Base-by-base conservation (phyloP, 352 stramenopile genomes). In the Pythium brassicae region DNA sequence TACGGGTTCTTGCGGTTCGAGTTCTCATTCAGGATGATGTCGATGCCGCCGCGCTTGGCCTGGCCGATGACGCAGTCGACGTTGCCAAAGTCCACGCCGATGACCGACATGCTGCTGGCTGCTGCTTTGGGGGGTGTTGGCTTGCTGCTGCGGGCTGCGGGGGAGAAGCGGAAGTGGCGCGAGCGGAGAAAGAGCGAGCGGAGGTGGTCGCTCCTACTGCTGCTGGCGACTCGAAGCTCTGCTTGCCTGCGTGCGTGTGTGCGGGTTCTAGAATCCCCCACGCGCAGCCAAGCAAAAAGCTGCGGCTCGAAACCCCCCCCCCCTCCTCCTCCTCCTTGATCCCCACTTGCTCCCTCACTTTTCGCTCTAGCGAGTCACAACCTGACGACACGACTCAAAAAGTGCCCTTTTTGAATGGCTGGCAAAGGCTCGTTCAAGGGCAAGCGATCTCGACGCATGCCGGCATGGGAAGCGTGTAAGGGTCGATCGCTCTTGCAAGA, bases 1-100 rank as follows among this genome's bases (percentile, higher is more conserved):
- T 78, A 91, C 78, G 96, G 94, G 74, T 99, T 99, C 71, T 98
- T 96, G 71, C 97, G 85, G 76, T 99, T 98, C 50, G 94, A 99
- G 74, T 97, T 98, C 67, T 99, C 97, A 87, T 99, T 99, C 34
- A 99, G 81, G 83, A 99, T 97, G 50, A 99, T 98, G 79, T 99
- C 96, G 55, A 99, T 97, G 66, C 96, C 97, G 67, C 96, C 96
- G 63, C 96, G 86, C 65, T 97, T 97, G 55, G 95, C 96, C 66
- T 98, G 92, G 49, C 91, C 95, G 57, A 99, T 98, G 40, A 98
- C 87, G 72, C 91, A 97, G 70, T 98, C 94, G 57, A 96, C 83
- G 71, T 97, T 97, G 58, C 96, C 96, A 68, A 99, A 97, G 78
- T 99, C 96, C 62, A 99, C 79, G 61, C 96, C 96, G 69, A 98